phyloP scores from a whole-genome alignment of 768 basidiomycete genomes.

The Hypholoma sublateritium region DNA sequence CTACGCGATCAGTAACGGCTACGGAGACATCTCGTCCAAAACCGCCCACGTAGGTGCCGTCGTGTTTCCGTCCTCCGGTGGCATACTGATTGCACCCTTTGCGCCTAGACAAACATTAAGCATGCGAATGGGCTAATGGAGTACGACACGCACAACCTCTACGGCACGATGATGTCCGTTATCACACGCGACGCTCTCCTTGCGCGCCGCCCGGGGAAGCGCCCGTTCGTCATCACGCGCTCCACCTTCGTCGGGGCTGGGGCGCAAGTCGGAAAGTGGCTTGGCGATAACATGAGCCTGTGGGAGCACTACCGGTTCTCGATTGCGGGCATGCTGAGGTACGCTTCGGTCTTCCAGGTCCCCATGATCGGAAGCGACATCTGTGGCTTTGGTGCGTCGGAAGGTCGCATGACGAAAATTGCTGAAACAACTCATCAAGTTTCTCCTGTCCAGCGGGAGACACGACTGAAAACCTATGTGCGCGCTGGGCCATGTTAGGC shows the following conservation, averaged over 20 bases:
- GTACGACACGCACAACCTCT: slow-evolving; percentile 68
- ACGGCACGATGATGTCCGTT: slow-evolving; percentile 71
- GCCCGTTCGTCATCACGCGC: slow-evolving; percentile 68
- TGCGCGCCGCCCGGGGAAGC: slow-evolving; percentile 56
- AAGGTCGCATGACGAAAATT: too few relatives aligned
- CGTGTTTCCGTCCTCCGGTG: neutral
- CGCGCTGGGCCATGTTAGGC: slow-evolving; percentile 75
- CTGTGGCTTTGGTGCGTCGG: slow-evolving; percentile 53
- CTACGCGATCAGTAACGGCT: slow-evolving; percentile 60
- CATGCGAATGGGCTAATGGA: slow-evolving; percentile 60
- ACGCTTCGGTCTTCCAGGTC: slow-evolving; percentile 62
- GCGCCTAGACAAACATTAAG: slow-evolving; percentile 38
- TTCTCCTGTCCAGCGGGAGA: slow-evolving; percentile 24
- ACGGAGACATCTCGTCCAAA: slow-evolving; percentile 49
- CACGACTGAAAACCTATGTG: slow-evolving; percentile 68
- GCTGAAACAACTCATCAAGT: too few relatives aligned
- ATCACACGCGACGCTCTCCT: slow-evolving; percentile 63
- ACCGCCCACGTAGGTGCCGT: slow-evolving; percentile 49
- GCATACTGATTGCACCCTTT: neutral
- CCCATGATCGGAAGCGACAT: slow-evolving; percentile 81
- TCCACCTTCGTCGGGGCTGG: slow-evolving; percentile 76
- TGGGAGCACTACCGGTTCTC: slow-evolving; percentile 62
- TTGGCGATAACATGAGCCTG: slow-evolving; percentile 62
- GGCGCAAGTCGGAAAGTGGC: slow-evolving; percentile 68
- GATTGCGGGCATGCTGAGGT: slow-evolving; percentile 66